phyloP scores from a whole-genome alignment of 176 grass and related monocot genomes.

The Alopecurus myosuroides region DNA sequence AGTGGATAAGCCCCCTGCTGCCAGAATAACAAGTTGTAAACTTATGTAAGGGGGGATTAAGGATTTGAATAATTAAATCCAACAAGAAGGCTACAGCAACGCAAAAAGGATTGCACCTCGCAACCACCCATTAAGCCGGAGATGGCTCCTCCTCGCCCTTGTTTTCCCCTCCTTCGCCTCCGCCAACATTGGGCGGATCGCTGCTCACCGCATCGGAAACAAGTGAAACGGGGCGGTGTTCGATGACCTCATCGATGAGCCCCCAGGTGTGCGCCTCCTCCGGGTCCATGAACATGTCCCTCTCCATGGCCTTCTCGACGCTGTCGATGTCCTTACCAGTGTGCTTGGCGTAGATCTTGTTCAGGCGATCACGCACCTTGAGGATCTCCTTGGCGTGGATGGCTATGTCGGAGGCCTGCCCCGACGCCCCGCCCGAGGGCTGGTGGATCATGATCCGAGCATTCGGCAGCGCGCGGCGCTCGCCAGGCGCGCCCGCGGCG shows the following conservation, averaged over 20 bases:
- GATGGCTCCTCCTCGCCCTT: constrained; percentile 40
- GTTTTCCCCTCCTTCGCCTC: constrained; percentile 17
- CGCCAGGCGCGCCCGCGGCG: constrained; percentile 64
- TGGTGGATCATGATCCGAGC: constrained; percentile 94
- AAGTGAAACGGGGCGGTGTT: constrained; percentile 66
- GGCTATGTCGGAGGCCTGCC: constrained; percentile 71
- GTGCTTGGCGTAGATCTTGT: constrained; percentile 86
- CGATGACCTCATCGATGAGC: constrained; percentile 91
- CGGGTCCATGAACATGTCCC: constrained; percentile 84
- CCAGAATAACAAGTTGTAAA: constrained; percentile 26
- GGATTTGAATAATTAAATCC: constrained; percentile 1
- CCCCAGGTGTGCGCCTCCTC: constrained; percentile 82
- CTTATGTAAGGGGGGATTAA: constrained; percentile 20
- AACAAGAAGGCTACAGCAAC: constrained; percentile 14
- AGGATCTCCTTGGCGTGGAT: constrained; percentile 98
- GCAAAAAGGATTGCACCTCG: constrained; percentile 36
- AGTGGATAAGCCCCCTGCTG: constrained; percentile 1
- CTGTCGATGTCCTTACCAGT: constrained; percentile 51
- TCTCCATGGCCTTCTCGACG: constrained; percentile 81
- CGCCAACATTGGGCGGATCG: constrained; percentile 7
- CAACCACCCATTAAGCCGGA: constrained; percentile 37
- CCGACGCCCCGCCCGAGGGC: constrained; percentile 74
- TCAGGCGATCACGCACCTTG: constrained; percentile 86
- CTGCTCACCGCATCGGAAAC: constrained; percentile 49
- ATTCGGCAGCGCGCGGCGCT: constrained; percentile 83